A percentile compares a stretch with the other conserved stretches of the same genome.
These are phyloP conservation scores for Phytopythium sindhum DNA, from an alignment of 352 stramenopile genomes.

Conservation along the genomic window DNA sequence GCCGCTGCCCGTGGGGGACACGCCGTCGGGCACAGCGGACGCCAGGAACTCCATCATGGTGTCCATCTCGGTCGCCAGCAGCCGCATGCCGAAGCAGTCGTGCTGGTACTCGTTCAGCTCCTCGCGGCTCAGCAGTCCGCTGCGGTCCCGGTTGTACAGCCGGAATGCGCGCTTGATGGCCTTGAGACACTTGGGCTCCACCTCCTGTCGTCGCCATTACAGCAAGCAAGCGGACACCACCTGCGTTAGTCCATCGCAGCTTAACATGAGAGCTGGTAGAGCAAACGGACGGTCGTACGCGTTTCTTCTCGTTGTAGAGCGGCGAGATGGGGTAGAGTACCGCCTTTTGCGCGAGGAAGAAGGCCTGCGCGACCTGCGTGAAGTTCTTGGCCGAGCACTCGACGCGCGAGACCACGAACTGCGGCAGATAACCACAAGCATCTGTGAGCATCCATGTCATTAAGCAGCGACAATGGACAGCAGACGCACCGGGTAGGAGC, in stretches of 20 bases:
- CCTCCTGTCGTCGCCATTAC: constrained; percentile 39
- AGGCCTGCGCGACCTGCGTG: constrained; percentile 84
- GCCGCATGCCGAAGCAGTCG: constrained; percentile 81
- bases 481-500: constrained; percentile 56
- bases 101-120: constrained; percentile 90
- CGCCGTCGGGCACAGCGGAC: constrained; percentile 56
- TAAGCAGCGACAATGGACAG: not conserved
- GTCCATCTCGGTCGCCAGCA: constrained; percentile 81
- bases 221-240: too few relatives aligned
- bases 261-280: too few relatives aligned
- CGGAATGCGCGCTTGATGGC: constrained; percentile 88
- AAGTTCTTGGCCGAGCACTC: constrained; percentile 89
- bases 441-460: not conserved
- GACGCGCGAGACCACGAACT: constrained; percentile 82
- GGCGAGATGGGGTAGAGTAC: constrained; percentile 87
- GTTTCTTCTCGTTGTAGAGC: constrained; percentile 85
- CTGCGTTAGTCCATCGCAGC: not conserved
- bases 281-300: too few relatives aligned
- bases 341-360: constrained; percentile 86
- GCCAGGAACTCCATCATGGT: constrained; percentile 83
- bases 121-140: constrained; percentile 75
- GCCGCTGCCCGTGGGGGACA: constrained; percentile 60
- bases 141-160: constrained; percentile 79
- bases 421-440: not conserved
- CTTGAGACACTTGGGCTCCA: constrained; percentile 79